Evolutionary conservation across 768 basidiomycete genomes (phyloP), one percentile per base, ranked within the genome.

Genomic region (Auricularia sp.): DNA sequence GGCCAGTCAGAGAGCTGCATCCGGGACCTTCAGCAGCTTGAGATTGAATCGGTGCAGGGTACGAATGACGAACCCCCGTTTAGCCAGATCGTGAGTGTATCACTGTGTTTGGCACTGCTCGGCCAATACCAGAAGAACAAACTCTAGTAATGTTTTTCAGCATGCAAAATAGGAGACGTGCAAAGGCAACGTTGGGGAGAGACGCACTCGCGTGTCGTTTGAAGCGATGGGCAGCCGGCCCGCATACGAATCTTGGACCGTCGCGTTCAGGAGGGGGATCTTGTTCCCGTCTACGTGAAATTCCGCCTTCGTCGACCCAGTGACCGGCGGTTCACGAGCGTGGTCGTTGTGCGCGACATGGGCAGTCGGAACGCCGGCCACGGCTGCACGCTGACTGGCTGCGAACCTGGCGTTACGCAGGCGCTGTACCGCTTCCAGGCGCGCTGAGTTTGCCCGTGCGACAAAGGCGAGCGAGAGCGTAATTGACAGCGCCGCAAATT

Each of bases 121-220:
- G 63, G 63, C 63, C 63, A 64, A 35, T 64, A 64, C 63, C 63
- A 64, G 63, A 64, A 64, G 47, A 64, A 64, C 63, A 64, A 18
- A 24, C 47, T 54, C 63, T 64, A 64, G 39, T 16, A 7, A 5
- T 13, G n/a, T 10, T 44, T 24, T 24, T 34, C 51, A 64, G 47
- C 8, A 1, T n/a, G 35, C 14, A 36, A 3, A 33, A 3, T 5
- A 4, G n/a, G 24, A 11, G 16, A 10, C 21, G 24, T 29, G 29
- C 29, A 29, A 29, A 29, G 29, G 29, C 29, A 29, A 64, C 63
- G 39, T 21, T 54, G 29, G 29, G 29, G 29, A 29, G 29, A 29
- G 29, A 29, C 29, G 29, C 29, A 29, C 39, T n/a, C 47, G 42
- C 1, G 51, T 34, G 14, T 39, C 39, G n/a, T 39, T 35, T 5